A percentile compares a stretch with the other conserved stretches of the same genome.
Conservation (phyloP, 257 asterid species). For the Solanum neorickii region DNA sequence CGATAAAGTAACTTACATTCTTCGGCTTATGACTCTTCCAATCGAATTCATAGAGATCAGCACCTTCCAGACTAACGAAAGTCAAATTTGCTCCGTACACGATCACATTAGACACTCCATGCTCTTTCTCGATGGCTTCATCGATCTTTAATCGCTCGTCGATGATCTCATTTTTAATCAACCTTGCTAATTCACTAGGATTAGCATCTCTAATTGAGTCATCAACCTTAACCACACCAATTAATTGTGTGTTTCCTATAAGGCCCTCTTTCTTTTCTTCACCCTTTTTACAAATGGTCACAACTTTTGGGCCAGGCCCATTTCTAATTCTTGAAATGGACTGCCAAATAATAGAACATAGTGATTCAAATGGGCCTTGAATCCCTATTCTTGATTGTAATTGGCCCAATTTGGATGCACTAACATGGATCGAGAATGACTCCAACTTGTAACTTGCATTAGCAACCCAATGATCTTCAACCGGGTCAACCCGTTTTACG, state of each 20-base stretch:
- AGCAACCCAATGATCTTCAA: slow-evolving; percentile 62
- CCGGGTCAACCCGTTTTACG: slow-evolving; percentile 53
- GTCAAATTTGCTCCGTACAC: slow-evolving; percentile 72
- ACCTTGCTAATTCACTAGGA: slow-evolving; percentile 29
- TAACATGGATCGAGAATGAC: slow-evolving; percentile 37
- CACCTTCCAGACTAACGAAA: slow-evolving; percentile 46
- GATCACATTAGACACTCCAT: slow-evolving; percentile 41
- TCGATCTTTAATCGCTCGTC: slow-evolving; percentile 41
- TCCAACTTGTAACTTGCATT: slow-evolving; percentile 31
- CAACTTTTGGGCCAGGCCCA: slow-evolving; percentile 32
- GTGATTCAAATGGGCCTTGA: slow-evolving; percentile 41
- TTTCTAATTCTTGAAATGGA: slow-evolving; percentile 40
- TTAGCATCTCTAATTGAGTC: slow-evolving; percentile 23
- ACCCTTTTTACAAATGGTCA: slow-evolving; percentile 37
- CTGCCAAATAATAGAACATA: slow-evolving; percentile 59
- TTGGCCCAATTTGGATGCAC: slow-evolving; percentile 23
- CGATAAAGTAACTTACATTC: slow-evolving; percentile 31
- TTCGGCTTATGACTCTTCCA: slow-evolving; percentile 35
- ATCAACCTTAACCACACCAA: slow-evolving; percentile 39
- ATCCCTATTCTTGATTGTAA: slow-evolving; percentile 7
- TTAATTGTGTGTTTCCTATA: slow-evolving; percentile 35
- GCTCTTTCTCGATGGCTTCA: slow-evolving; percentile 31
- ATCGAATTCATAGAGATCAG: slow-evolving; percentile 36
- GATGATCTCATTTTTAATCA: slow-evolving; percentile 19
- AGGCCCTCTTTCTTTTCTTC: background rate